Base-by-base conservation (phyloP, 2,329 filamentous ascomycete species). In the Fusarium illudens region DNA sequence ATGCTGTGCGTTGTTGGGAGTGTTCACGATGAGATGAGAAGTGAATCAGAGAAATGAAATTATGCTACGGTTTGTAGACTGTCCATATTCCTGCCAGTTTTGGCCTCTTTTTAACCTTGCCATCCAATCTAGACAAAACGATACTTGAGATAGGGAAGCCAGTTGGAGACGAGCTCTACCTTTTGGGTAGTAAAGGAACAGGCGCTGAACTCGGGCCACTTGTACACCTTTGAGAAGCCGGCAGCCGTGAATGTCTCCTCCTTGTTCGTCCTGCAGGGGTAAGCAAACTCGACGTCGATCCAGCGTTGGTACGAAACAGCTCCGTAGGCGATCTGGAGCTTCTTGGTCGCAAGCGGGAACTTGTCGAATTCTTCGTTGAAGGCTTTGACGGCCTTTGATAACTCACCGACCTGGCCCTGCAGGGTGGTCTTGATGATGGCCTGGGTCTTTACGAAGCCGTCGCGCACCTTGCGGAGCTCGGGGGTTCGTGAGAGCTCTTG, bases 61-160 rank as follows among this genome's bases (percentile, higher is more conserved):
- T 11, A 44, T 11, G 9, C 39, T 11, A 27, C 6, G 15, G 15
- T 9, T 27, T 44, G 22, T 17, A 6, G 39, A 44, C 22, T 27
- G 25, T 44, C 15, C 22, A 11, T 44, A 6, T 11, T 44, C 22
- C 15, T 27, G 10, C 39, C 15, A 27, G 9, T 22, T n/a, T 27
- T n/a, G 39, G 15, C 39, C 22, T 6, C 20, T 25, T 20, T 11
- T 27, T 15, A n/a, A 22, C 15, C 39, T n/a, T n/a, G 15, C 22
- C 10, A 44, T 17, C 6, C 9, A 5, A 10, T 13, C 44, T 67
- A 62, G 6, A 58, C 62, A 32, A 68, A 64, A 3, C 65, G 55
- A 46, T 69, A 69, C n/a, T 69, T 69, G 2, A 69, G 8, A n/a
- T 58, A 67, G 13, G 66, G 66, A 13, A 69, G 36, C 66, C 66